These are phyloP conservation scores for Salix exigua DNA, from an alignment of 345 rosid genomes.

Conservation along the genomic window DNA sequence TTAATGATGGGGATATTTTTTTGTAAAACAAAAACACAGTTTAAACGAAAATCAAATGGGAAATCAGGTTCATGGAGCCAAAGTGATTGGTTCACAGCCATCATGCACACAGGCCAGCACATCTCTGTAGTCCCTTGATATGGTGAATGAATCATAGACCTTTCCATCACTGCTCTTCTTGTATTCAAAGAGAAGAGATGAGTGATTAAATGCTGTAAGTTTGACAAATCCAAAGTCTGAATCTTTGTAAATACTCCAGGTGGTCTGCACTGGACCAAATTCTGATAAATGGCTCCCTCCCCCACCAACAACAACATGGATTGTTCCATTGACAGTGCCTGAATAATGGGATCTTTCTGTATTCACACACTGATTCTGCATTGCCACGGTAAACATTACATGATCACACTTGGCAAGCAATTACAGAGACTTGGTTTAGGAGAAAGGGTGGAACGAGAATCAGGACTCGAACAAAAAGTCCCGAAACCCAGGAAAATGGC, in stretches of 20 bases:
- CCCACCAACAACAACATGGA: constrained; percentile 81
- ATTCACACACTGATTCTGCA: constrained; percentile 67
- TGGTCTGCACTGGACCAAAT: constrained; percentile 43
- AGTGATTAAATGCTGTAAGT: constrained; percentile 68
- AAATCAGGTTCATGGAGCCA: constrained; percentile 41
- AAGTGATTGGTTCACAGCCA: constrained; percentile 58
- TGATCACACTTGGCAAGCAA: too few species aligned
- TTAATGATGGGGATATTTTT: too few species aligned
- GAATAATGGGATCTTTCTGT: constrained; percentile 50
- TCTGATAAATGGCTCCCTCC: constrained; percentile 65
- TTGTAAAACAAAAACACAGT: too few species aligned
- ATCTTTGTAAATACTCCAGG: constrained; percentile 75
- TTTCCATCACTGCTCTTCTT: constrained; percentile 73
- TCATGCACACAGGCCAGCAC: constrained; percentile 73
- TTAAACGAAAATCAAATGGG: too few species aligned
- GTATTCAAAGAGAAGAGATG: constrained; percentile 77
- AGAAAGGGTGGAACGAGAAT: too few species aligned
- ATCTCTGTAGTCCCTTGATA: constrained; percentile 80
- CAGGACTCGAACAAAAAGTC: too few species aligned
- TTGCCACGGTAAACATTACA: constrained; percentile 13
- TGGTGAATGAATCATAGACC: constrained; percentile 74
- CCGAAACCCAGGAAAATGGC: too few species aligned
- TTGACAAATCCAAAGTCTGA: constrained; percentile 76
- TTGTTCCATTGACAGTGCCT: constrained; percentile 66
- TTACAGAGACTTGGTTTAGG: too few species aligned